Evolutionary conservation across 2,329 filamentous ascomycete genomes (phyloP).

Genomic region (Tolypocladium pustulatum): DNA sequence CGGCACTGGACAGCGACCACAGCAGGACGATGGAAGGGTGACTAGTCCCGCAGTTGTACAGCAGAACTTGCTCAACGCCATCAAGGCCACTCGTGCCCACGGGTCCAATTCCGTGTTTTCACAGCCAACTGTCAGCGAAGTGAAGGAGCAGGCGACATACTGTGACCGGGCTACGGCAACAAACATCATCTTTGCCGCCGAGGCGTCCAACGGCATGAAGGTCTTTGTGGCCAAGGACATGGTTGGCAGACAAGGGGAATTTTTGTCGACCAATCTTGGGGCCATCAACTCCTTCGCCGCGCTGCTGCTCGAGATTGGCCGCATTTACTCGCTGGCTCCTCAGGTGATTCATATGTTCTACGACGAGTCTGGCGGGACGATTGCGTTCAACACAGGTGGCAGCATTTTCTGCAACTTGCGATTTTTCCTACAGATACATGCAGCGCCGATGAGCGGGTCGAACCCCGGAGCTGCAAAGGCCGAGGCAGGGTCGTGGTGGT

Average conservation of each 20-base stretch:
- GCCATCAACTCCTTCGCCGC: constrained; percentile 59
- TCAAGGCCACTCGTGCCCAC: constrained; percentile 67
- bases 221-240: constrained; percentile 57
- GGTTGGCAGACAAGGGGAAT: constrained; percentile 31
- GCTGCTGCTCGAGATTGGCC: constrained; percentile 58
- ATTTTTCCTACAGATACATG: constrained; percentile 75
- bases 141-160: constrained; percentile 77
- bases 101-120: constrained; percentile 65
- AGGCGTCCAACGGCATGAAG: constrained; percentile 61
- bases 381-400: constrained; percentile 84
- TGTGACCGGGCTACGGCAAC: constrained; percentile 70
- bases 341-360: constrained; percentile 77
- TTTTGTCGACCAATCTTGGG: constrained; percentile 49
- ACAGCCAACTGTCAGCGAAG: constrained; percentile 57
- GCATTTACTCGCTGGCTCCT: constrained; percentile 60
- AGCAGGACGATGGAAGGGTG: constrained; percentile 38
- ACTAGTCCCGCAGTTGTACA: constrained; percentile 52
- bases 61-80: constrained; percentile 65
- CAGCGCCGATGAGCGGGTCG: constrained; percentile 29
- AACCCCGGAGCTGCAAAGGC: constrained; percentile 36
- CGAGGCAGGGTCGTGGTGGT: constrained; percentile 80
- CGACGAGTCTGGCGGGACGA: constrained; percentile 66
- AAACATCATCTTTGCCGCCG: constrained; percentile 60
- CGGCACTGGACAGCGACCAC: constrained; percentile 3
- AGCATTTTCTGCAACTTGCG: constrained; percentile 90